phyloP scores from a whole-genome alignment of 305 asterid genomes.

The Fraxinus floribunda region DNA sequence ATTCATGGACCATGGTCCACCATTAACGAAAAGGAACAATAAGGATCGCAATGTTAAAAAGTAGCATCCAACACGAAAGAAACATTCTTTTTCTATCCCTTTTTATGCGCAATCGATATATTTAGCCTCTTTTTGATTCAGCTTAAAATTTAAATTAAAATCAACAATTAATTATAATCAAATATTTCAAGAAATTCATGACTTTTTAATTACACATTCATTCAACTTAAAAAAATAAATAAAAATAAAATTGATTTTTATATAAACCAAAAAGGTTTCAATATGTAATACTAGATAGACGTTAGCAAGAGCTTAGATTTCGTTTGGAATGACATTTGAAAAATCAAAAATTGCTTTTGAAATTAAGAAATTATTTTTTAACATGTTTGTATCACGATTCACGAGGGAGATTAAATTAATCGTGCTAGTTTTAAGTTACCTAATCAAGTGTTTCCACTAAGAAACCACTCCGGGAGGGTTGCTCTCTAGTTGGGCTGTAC shows the following conservation, averaged over 20 bases:
- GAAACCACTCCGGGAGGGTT: constrained; percentile 33
- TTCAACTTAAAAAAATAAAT: too few species aligned
- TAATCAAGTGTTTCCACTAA: constrained; percentile 50
- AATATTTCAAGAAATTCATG: too few species aligned
- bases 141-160: background rate
- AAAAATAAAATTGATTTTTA: too few species aligned
- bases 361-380: too few species aligned
- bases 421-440: constrained; percentile 28
- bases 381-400: background rate
- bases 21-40: constrained; percentile 1
- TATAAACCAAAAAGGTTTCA: too few species aligned
- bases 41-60: constrained; percentile 21
- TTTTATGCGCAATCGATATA: background rate
- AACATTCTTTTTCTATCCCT: constrained; percentile 5
- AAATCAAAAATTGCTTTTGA: background rate
- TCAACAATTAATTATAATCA: too few species aligned
- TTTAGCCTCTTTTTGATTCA: background rate
- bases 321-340: background rate
- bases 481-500: constrained; percentile 30
- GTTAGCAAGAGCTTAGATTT: background rate
- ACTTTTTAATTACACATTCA: background rate
- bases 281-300: background rate
- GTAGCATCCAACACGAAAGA: constrained; percentile 28
- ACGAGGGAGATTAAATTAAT: constrained; percentile 24
- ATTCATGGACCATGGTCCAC: constrained; percentile 1